Conservation (phyloP, 352 stramenopile genomes). For the Thraustotheca clavata region DNA sequence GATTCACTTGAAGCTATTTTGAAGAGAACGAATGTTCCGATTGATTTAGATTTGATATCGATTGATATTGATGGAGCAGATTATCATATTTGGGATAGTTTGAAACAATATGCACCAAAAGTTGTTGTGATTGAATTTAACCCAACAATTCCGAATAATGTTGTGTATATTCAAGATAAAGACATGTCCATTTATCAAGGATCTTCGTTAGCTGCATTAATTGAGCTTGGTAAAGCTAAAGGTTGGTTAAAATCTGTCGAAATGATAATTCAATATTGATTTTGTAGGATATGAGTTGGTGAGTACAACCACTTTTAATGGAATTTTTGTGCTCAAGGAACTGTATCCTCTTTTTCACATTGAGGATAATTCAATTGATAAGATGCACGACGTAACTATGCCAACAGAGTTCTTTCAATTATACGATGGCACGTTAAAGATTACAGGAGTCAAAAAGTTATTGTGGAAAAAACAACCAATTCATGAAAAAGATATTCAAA, state of each 20-base stretch:
- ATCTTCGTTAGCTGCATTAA: slow-evolving; percentile 51
- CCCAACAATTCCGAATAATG: slow-evolving; percentile 67
- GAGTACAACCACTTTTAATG: slow-evolving; percentile 70
- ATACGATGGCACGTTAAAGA: slow-evolving; percentile 71
- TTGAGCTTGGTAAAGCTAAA: slow-evolving; percentile 42
- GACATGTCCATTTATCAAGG: slow-evolving; percentile 48
- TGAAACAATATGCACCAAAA: slow-evolving; percentile 35
- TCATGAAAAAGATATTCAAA: slow-evolving; percentile 25
- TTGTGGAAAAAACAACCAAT: slow-evolving; percentile 44
- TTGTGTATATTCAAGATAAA: slow-evolving; percentile 59
- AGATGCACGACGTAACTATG: slow-evolving; percentile 61
- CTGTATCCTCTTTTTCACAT: slow-evolving; percentile 29
- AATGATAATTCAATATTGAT: background rate
- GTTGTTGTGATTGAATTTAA: slow-evolving; percentile 79
- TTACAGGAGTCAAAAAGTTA: slow-evolving; percentile 61
- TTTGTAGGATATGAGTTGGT: slow-evolving; percentile 43
- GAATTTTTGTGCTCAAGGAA: slow-evolving; percentile 47
- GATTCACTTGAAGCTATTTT: slow-evolving; percentile 28
- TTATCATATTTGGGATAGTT: slow-evolving; percentile 58
- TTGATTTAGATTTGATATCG: slow-evolving; percentile 34
- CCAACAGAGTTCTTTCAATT: slow-evolving; percentile 70
- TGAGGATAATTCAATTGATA: slow-evolving; percentile 51
- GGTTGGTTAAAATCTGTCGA: slow-evolving; percentile 3
- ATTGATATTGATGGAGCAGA: slow-evolving; percentile 75
- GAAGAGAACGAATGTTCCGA: slow-evolving; percentile 12